Evolutionary conservation across 345 rosid species (phyloP).

Genomic region (Populus ilicifolia): DNA sequence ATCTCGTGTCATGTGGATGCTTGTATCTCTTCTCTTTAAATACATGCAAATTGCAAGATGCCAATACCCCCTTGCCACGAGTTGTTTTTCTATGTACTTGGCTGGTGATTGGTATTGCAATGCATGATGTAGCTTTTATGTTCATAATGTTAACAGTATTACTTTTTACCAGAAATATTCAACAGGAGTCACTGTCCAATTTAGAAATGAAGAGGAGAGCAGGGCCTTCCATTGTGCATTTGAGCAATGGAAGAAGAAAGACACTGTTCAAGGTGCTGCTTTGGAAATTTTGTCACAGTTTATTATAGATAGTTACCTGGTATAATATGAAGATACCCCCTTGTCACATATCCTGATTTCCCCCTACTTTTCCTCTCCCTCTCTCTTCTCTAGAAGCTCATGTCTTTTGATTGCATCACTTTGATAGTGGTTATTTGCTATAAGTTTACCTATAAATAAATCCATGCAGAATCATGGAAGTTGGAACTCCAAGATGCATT

Average conservation of each 20-base stretch:
- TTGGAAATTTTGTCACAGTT: conserved; percentile 25
- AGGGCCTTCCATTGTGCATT: conserved; percentile 68
- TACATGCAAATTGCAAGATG: neutral
- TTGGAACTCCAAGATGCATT: neutral
- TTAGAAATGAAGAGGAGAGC: conserved; percentile 77
- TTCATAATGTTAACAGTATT: conserved; percentile 22
- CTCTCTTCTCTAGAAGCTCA: neutral
- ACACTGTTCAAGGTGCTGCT: conserved; percentile 54
- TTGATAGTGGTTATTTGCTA: neutral
- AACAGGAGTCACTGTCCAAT: conserved; percentile 53
- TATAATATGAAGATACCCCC: neutral
- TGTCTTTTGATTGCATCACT: neutral
- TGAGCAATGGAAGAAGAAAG: conserved; percentile 74
- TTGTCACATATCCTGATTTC: neutral
- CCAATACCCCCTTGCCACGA: neutral
- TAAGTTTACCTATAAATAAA: neutral
- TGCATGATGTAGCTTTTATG: conserved; percentile 6
- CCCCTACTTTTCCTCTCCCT: neutral
- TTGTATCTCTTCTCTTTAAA: neutral
- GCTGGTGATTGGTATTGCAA: neutral
- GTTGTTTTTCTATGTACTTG: neutral
- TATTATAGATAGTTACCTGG: conserved; percentile 1
- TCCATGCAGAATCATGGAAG: neutral
- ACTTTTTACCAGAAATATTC: conserved; percentile 63
- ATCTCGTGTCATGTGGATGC: neutral